Evolutionary conservation across 2,329 filamentous ascomycete genomes (phyloP).

Genomic region (Aspergillus piperis): DNA sequence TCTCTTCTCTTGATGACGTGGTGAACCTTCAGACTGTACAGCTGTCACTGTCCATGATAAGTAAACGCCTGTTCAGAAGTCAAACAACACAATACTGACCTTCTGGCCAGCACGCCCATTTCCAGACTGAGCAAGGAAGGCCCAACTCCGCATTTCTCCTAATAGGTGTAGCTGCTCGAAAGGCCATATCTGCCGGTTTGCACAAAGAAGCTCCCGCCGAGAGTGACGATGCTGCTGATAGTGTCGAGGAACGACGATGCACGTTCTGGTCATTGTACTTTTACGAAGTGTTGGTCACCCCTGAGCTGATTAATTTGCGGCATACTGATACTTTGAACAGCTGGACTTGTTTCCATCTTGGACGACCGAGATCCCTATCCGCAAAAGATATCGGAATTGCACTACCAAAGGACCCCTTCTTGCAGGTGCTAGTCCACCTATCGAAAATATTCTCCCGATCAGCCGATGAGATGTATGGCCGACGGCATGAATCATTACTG

Average conservation of each 20-base stretch:
- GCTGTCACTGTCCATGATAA: slow-evolving; percentile 50
- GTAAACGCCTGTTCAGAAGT: slow-evolving; percentile 20
- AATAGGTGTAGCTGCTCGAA: slow-evolving; percentile 44
- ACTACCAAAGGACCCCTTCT: slow-evolving; percentile 42
- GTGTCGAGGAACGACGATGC: slow-evolving; percentile 39
- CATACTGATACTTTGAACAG: slow-evolving; percentile 25
- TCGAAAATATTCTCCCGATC: slow-evolving; percentile 46
- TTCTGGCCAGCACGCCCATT: slow-evolving; percentile 39
- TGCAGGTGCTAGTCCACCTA: slow-evolving; percentile 39
- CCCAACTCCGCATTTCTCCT: slow-evolving; percentile 49
- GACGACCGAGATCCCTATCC: slow-evolving; percentile 45
- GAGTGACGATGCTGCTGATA: slow-evolving; percentile 35
- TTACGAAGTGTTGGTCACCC: slow-evolving; percentile 44
- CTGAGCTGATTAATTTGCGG: no score
- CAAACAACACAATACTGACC: slow-evolving; percentile 2
- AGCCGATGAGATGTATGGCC: slow-evolving; percentile 45
- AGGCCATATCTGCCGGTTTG: slow-evolving; percentile 47
- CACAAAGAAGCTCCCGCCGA: slow-evolving; percentile 45
- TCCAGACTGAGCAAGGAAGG: slow-evolving; percentile 47
- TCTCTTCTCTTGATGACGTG: slow-evolving; percentile 43
- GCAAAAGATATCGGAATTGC: slow-evolving; percentile 41
- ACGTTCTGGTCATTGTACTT: slow-evolving; percentile 47
- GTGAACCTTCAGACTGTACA: slow-evolving; percentile 50
- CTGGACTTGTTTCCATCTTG: slow-evolving; percentile 48
- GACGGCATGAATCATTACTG: slow-evolving; percentile 42